Base-by-base conservation (phyloP, 805 yeast genomes). In the Ogataea neopini region DNA sequence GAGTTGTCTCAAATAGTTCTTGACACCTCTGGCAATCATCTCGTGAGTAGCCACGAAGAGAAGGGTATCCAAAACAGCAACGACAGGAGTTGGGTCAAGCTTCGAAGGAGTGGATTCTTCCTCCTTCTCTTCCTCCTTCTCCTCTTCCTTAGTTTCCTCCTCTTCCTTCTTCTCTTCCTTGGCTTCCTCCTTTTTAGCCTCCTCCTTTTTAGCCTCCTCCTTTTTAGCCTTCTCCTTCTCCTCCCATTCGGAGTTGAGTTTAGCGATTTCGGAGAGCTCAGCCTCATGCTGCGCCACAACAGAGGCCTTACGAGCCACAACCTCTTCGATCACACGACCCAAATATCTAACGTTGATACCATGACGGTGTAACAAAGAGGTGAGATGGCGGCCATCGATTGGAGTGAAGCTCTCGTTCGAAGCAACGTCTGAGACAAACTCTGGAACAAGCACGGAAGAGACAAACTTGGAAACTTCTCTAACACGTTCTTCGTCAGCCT, bases 301-400 rank as follows among this genome's bases (percentile, higher is more conserved):
- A 42, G 55, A 57, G 5, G 52, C 60, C 41, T 63, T 69, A 44
- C 54, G 53, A 15, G 51, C 51, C 29, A 44, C 20, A 28, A 53
- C 57, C 23, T 55, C 40, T 8, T 51, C 60, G 18, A 83, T 83
- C 53, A 88, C 62, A 14, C 60, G 66, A 50, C 97, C 97, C 59
- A 92, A 74, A 62, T 92, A 92, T 71, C 98, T 85, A 68, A 91
- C 63, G 66, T 89, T 91, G 64, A 92, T 83, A 74, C 99, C 99
- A 46, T 74, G 72, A 52, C 78, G 79, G 67, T 94, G 99, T 68
- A 92, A 67, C 44, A 75, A 63, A 35, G 74, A 71, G 15, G 87
- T 70, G 57, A 94, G 76, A 59, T 90, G 94, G 3, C 68, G 62
- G 54, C 98, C 97, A 62, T 90, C 96, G 47, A 86, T 72, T 37